These are phyloP conservation scores for Pseudisothecium myosuroides DNA, from an alignment of 225 moss, liverwort and hornwort species.

Conservation along the genomic window DNA sequence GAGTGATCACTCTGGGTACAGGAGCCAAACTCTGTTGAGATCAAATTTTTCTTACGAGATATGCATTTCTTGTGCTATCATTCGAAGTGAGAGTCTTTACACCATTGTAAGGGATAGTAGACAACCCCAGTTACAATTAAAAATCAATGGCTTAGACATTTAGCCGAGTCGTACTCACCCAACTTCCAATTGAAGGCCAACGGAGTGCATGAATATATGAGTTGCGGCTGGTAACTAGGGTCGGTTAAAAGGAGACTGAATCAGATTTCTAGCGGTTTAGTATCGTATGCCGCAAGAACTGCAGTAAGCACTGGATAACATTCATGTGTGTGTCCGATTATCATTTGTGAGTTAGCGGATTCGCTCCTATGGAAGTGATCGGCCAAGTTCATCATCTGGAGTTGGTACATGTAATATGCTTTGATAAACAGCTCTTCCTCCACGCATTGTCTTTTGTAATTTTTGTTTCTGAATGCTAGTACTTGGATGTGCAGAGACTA, in stretches of 20 bases:
- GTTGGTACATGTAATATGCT: not conserved
- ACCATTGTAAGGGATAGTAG: too few species aligned
- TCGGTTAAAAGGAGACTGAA: not conserved
- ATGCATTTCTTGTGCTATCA: not conserved
- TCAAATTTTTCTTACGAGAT: not conserved
- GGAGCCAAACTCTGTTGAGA: not conserved
- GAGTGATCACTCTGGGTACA: not conserved
- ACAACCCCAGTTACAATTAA: not conserved
- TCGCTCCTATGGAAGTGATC: not conserved
- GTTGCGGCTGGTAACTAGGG: not conserved
- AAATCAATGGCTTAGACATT: not conserved
- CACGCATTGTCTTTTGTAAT: not conserved
- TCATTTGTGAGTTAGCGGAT: not conserved
- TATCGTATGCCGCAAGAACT: not conserved
- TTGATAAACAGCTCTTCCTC: not conserved
- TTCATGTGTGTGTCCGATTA: not conserved
- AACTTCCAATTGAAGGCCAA: not conserved
- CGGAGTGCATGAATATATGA: not conserved
- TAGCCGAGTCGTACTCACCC: not conserved
- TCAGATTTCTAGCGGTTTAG: not conserved
- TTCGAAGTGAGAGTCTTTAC: not conserved
- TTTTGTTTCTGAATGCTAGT: not conserved
- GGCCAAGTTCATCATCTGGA: not conserved
- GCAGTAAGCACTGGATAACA: too few species aligned
- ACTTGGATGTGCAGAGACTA: conserved; percentile 57